Evolutionary conservation across 1,284 basidiomycete genomes (phyloP).

Genomic region (Fomitiporia mediterranea): DNA sequence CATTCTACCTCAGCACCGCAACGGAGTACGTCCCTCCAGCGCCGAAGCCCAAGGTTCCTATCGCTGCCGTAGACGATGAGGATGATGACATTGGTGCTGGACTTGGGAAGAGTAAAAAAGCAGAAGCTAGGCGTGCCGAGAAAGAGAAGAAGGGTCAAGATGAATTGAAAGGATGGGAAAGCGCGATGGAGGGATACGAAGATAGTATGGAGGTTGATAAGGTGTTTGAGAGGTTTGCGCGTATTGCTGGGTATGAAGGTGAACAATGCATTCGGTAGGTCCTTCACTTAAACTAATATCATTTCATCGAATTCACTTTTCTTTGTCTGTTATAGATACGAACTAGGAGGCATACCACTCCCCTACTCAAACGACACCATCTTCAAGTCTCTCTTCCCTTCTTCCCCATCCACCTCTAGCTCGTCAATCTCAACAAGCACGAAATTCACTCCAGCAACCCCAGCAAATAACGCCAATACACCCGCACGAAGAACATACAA

Average conservation of each 20-base stretch:
- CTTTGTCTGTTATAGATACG: slow-evolving; percentile 50
- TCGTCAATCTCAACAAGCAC: slow-evolving; percentile 45
- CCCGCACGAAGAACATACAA: slow-evolving; percentile 46
- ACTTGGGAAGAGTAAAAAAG: slow-evolving; percentile 25
- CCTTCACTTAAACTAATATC: background rate
- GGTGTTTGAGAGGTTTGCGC: slow-evolving; percentile 75
- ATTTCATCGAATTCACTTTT: background rate
- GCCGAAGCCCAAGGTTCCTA: slow-evolving; percentile 42
- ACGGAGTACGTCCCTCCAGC: slow-evolving; percentile 63
- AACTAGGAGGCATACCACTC: slow-evolving; percentile 66
- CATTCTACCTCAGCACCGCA: slow-evolving; percentile 67
- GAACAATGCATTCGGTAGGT: slow-evolving; percentile 74
- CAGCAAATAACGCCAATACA: slow-evolving; percentile 35
- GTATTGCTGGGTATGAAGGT: slow-evolving; percentile 59
- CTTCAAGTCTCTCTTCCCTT: slow-evolving; percentile 69
- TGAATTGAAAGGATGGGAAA: slow-evolving; percentile 43
- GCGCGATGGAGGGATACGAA: slow-evolving; percentile 72
- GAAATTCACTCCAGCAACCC: slow-evolving; percentile 43
- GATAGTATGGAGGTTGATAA: slow-evolving; percentile 71
- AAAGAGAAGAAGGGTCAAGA: slow-evolving; percentile 21
- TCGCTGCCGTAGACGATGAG: slow-evolving; percentile 31
- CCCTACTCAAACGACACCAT: slow-evolving; percentile 66
- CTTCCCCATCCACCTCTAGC: slow-evolving; percentile 30
- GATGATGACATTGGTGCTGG: slow-evolving; percentile 39
- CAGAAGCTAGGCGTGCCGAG: slow-evolving; percentile 9